A percentile compares a stretch with the other conserved stretches of the same genome.
These are phyloP conservation scores for Amanita molliuscula DNA, from an alignment of 768 basidiomycete species.

Conservation along the genomic window DNA sequence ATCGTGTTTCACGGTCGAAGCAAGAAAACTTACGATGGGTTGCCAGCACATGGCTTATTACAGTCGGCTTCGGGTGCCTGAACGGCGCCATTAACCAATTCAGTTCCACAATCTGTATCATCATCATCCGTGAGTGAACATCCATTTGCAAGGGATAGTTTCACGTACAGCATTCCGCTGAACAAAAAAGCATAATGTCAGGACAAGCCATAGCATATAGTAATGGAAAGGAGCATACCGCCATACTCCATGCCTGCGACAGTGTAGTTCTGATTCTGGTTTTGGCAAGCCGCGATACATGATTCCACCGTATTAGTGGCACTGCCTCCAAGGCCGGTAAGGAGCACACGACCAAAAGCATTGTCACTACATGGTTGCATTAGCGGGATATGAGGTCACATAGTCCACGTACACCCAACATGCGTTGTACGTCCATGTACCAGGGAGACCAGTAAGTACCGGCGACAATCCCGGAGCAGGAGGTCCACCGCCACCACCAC, in stretches of 20 bases:
- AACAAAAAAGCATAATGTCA: constrained; percentile 3
- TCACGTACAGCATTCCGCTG: constrained; percentile 36
- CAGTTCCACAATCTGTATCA: constrained; percentile 57
- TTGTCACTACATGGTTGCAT: constrained; percentile 36
- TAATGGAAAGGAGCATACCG: constrained; percentile 24
- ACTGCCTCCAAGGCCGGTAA: constrained; percentile 14
- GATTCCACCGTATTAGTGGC: constrained; percentile 41
- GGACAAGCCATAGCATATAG: constrained; percentile 1
- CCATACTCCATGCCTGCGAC: constrained; percentile 65
- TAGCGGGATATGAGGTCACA: neutral
- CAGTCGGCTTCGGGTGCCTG: constrained; percentile 40
- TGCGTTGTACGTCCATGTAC: constrained; percentile 46
- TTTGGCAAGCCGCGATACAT: constrained; percentile 51
- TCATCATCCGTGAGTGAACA: neutral
- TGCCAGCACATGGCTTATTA: constrained; percentile 68
- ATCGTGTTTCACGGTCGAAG: neutral
- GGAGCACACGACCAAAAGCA: constrained; percentile 51
- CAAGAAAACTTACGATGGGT: constrained; percentile 32
- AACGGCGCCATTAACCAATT: constrained; percentile 51
- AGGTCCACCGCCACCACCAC: constrained; percentile 23
- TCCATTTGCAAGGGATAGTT: neutral
- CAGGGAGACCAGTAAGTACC: constrained; percentile 41
- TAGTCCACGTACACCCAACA: constrained; percentile 49
- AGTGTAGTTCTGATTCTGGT: constrained; percentile 45
- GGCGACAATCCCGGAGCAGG: constrained; percentile 20